A percentile compares a stretch with the other conserved stretches of the same genome.
These are phyloP conservation scores for Aspergillus panamensis DNA, from an alignment of 495 filamentous ascomycete genomes.

Conservation along the genomic window DNA sequence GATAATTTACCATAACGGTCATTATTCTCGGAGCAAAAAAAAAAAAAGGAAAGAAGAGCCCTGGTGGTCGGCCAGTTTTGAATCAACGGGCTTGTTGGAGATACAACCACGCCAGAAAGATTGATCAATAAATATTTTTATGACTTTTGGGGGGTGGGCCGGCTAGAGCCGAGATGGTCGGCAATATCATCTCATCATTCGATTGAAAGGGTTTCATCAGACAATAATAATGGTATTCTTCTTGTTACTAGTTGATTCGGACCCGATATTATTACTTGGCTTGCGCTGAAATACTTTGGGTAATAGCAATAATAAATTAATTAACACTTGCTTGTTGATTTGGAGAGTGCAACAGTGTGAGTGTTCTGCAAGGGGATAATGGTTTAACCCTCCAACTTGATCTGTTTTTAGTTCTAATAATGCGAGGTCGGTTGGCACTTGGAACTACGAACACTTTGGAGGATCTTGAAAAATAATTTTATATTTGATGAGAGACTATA, in stretches of 20 bases:
- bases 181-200: constrained; percentile 1
- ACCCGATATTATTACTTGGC: neutral
- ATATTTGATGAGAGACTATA: neutral
- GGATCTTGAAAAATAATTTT: neutral
- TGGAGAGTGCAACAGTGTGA: neutral
- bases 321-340: neutral
- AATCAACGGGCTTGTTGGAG: too few relatives aligned
- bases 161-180: neutral
- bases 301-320: neutral
- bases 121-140: neutral
- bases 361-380: too few relatives aligned
- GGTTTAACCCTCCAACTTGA: neutral
- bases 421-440: too few relatives aligned
- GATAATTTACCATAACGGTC: neutral
- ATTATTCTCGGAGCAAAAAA: too few relatives aligned
- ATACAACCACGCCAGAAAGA: neutral
- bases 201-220: neutral
- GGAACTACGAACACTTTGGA: too few relatives aligned
- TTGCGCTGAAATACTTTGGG: neutral
- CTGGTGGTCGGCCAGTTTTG: neutral
- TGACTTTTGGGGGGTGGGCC: neutral
- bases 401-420: too few relatives aligned
- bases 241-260: neutral
- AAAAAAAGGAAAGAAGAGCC: neutral
- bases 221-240: neutral